Conservation (phyloP, 1,139 yeast species). For the Suhomyces anneliseae region DNA sequence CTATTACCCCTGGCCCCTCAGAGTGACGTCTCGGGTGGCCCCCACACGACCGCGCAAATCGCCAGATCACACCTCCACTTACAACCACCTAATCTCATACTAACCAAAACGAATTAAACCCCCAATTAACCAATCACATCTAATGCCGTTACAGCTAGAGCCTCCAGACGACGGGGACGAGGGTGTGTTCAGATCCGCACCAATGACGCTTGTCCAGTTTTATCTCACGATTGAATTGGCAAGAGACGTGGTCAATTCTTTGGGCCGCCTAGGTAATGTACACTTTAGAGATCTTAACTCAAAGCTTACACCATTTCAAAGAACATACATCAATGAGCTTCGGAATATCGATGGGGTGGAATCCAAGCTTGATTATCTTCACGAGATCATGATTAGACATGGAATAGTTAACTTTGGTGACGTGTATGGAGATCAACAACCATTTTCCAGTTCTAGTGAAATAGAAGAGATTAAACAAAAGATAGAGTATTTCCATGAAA, state of each 20-base stretch:
- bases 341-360: constrained; percentile 48
- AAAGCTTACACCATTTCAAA: constrained; percentile 76
- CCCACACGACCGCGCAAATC: neutral
- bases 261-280: constrained; percentile 80
- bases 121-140: neutral
- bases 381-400: constrained; percentile 18
- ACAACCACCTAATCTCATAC: neutral
- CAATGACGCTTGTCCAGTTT: constrained; percentile 89
- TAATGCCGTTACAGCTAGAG: neutral
- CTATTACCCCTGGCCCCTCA: no score
- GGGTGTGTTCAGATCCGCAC: constrained; percentile 65
- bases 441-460: constrained; percentile 20
- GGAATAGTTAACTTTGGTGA: constrained; percentile 15
- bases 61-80: neutral
- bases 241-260: constrained; percentile 76
- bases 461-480: constrained; percentile 19
- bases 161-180: constrained; percentile 18
- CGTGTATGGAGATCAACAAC: constrained; percentile 10
- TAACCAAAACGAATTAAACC: neutral
- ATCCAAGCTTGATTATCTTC: constrained; percentile 28
- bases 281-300: constrained; percentile 90
- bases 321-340: constrained; percentile 82
- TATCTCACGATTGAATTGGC: constrained; percentile 91
- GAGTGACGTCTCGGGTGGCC: no score
- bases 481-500: constrained; percentile 17